Percentiles rank a stretch among this genome's conserved stretches.
Conservation (phyloP, 225 moss, liverwort and hornwort species). For the Antitrichia curtipendula region DNA sequence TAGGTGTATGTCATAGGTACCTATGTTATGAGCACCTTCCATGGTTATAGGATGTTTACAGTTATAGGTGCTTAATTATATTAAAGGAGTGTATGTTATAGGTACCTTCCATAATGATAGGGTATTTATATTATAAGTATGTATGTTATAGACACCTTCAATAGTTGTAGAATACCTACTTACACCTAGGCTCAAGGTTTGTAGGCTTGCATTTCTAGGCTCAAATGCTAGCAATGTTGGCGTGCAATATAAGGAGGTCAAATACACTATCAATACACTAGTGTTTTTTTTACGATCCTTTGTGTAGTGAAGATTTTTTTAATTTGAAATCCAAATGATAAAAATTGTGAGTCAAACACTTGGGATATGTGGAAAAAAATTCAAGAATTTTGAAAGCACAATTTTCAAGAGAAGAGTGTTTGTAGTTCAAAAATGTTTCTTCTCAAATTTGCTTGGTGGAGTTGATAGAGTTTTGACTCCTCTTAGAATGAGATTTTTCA, state of each 20-base stretch:
- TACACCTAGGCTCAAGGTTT: too few species aligned
- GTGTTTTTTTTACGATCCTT: background rate
- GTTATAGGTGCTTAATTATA: too few species aligned
- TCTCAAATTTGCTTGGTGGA: accelerated
- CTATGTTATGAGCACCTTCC: too few species aligned
- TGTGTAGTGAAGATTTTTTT: background rate
- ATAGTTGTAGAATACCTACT: too few species aligned
- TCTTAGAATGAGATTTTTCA: background rate
- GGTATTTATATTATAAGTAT: too few species aligned
- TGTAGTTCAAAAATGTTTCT: background rate
- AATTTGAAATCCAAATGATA: accelerated
- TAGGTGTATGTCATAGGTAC: too few species aligned
- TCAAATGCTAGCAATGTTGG: too few species aligned
- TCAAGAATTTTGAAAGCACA: background rate
- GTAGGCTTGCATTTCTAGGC: too few species aligned
- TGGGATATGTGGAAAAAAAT: background rate
- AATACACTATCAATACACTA: background rate
- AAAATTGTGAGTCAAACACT: background rate
- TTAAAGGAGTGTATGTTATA: too few species aligned
- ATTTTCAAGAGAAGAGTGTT: background rate
- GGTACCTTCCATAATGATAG: too few species aligned
- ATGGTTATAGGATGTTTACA: too few species aligned
- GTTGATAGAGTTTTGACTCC: background rate
- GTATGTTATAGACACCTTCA: too few species aligned
- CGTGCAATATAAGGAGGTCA: background rate